Evolutionary conservation across 805 yeast species (phyloP), one percentile per base, ranked within the genome.

Genomic region (Candida multigemmis): DNA sequence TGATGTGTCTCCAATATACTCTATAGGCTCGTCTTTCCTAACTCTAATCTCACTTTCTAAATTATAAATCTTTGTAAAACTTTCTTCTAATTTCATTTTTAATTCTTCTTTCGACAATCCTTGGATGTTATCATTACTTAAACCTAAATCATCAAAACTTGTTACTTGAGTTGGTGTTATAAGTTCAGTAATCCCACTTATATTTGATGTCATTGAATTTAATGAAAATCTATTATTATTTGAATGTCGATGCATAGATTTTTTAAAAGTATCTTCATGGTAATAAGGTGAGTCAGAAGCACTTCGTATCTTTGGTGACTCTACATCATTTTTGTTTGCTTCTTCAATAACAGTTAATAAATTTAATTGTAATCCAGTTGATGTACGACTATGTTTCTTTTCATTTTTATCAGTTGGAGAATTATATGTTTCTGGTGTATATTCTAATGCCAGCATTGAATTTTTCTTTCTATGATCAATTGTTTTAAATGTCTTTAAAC

Each of bases 161-260:
- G 37, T 78, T 41, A 36, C 68, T 39, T 41, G 66, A 48, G 52
- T 64, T 40, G 58, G 70, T 64, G 42, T 67, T 44, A 27, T 67
- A 38, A 26, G 68, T 56, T 35, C 76, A 50, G 51, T 72, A 42
- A 34, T 50, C 50, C 53, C 79, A 54, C 46, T 63, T 38, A 30
- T 48, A 41, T 33, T 81, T 31, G 53, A 79, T 50, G 40, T 67
- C 60, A 34, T 62, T 30, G 46, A 80, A 44, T 26, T 69, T 60
- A 58, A 35, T 6, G 83, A 71, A 32, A 69, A 74, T 24, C 77
- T 68, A 31, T 71, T 77, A 35, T 12, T 44, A 22, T 35, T 46
- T 1, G 62, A 59, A 40, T 4, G 68, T 48, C 3, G 45, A 36
- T 35, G 50, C 56, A 28, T 60, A 57, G 35, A 46, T 60, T 4